Percentiles rank a stretch among this genome's conserved stretches.
Evolutionary conservation across 225 moss, liverwort and hornwort species (phyloP).

Genomic region (Marchantia paleacea): DNA sequence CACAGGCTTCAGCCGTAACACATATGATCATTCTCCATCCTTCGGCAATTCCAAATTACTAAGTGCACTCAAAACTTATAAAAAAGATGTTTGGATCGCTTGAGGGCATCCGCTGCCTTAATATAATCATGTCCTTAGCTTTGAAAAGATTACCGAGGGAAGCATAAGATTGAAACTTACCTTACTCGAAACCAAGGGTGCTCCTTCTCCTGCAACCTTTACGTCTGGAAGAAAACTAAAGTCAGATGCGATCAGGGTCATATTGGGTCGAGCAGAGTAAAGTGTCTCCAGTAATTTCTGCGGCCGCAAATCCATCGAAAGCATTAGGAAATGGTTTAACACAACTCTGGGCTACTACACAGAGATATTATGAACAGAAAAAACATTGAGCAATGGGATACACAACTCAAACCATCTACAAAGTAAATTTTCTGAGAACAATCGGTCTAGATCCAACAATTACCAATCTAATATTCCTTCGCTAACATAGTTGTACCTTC

Average conservation of each 20-base stretch:
- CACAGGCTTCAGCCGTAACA: not conserved
- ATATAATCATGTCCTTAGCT: not conserved
- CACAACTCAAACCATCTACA: not conserved
- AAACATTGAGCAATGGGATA: not conserved
- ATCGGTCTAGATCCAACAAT: not conserved
- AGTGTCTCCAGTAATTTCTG: constrained; percentile 88
- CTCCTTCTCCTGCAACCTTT: constrained; percentile 65
- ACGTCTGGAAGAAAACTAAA: constrained; percentile 94
- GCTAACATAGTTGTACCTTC: not conserved
- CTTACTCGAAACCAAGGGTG: constrained; percentile 94
- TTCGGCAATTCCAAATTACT: too few relatives aligned
- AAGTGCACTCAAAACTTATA: not conserved
- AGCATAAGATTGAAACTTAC: constrained; percentile 26
- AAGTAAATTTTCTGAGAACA: not conserved
- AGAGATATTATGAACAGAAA: not conserved
- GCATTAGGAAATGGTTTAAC: not conserved
- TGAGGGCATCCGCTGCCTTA: too few relatives aligned
- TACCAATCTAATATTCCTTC: too few relatives aligned
- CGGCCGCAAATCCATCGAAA: not conserved
- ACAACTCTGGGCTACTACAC: not conserved
- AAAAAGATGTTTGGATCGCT: too few relatives aligned
- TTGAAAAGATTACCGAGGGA: not conserved
- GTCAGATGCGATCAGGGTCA: constrained; percentile 88
- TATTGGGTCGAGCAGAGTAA: constrained; percentile 75
- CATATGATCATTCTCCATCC: too few relatives aligned